phyloP scores from a whole-genome alignment of 2,329 filamentous ascomycete genomes.

The Claviceps cyperi region DNA sequence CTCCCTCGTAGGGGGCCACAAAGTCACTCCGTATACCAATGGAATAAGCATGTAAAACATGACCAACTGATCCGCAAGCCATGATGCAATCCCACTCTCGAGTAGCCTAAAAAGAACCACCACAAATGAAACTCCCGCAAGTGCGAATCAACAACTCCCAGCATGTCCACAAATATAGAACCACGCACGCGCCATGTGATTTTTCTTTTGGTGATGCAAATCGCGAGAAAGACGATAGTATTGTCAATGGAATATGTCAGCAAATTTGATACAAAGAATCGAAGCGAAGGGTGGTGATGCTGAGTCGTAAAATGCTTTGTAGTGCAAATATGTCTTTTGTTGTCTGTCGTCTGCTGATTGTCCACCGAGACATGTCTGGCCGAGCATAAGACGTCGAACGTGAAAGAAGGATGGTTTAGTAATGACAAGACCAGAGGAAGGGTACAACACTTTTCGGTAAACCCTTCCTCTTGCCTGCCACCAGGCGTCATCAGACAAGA shows the following conservation, averaged over 20 bases:
- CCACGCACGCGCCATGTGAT: constrained; percentile 14
- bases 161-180: constrained; percentile 6
- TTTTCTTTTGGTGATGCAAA: constrained; percentile 12
- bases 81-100: no score
- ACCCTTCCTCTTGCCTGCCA: no score
- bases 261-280: constrained; percentile 30
- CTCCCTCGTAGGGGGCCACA: no score
- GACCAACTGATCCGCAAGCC: no score
- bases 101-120: no score
- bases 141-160: background rate
- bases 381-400: constrained; percentile 5
- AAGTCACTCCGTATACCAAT: no score
- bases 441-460: no score
- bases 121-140: background rate
- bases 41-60: no score
- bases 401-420: background rate
- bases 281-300: constrained; percentile 26
- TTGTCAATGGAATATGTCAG: constrained; percentile 15
- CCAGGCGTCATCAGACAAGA: no score
- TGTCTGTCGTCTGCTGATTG: constrained; percentile 13
- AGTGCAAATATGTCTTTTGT: constrained; percentile 20
- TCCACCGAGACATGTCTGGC: constrained; percentile 19
- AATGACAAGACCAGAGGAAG: background rate
- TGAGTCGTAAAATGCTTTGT: constrained; percentile 19
- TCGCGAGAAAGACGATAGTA: constrained; percentile 6